Conservation (phyloP, 352 stramenopile genomes). For the Elongisporangium anandrum region DNA sequence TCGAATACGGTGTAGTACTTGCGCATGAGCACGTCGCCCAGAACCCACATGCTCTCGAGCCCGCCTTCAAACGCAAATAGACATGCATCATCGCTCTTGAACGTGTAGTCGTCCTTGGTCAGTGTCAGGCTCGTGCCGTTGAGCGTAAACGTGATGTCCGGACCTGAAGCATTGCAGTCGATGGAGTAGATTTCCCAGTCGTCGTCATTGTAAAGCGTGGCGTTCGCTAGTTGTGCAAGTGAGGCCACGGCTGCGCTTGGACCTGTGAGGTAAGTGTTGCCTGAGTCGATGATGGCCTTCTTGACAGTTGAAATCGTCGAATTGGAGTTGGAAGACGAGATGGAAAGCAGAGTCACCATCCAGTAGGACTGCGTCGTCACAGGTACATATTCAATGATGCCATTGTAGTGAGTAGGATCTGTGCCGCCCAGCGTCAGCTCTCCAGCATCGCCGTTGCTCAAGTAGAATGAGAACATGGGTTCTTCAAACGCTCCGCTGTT, state of each 20-base stretch:
- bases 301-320: slow-evolving; percentile 43
- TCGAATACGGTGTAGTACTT: slow-evolving; percentile 96
- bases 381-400: slow-evolving; percentile 90
- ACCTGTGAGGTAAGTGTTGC: slow-evolving; percentile 93
- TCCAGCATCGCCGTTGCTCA: slow-evolving; percentile 83
- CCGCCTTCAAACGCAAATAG: slow-evolving; percentile 95
- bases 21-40: slow-evolving; percentile 95
- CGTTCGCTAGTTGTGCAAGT: slow-evolving; percentile 84
- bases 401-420: slow-evolving; percentile 91
- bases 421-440: slow-evolving; percentile 78
- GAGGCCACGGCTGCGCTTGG: slow-evolving; percentile 86
- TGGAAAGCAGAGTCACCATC: slow-evolving; percentile 66
- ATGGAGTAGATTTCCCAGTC: slow-evolving; percentile 86
- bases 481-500: slow-evolving; percentile 83
- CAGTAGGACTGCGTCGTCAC: slow-evolving; percentile 68
- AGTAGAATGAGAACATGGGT: slow-evolving; percentile 95
- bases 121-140: slow-evolving; percentile 90
- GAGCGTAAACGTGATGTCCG: slow-evolving; percentile 92
- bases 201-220: slow-evolving; percentile 84
- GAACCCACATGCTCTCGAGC: slow-evolving; percentile 65
- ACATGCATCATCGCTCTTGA: slow-evolving; percentile 81
- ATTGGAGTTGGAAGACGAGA: slow-evolving; percentile 33
- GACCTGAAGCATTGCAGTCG: slow-evolving; percentile 86
- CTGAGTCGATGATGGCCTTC: slow-evolving; percentile 94
- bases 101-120: slow-evolving; percentile 89